Percentiles rank a stretch among this genome's conserved stretches.
These are phyloP conservation scores for Xylariaceae sp. DNA, from an alignment of 2,329 filamentous ascomycete genomes.

Conservation along the genomic window DNA sequence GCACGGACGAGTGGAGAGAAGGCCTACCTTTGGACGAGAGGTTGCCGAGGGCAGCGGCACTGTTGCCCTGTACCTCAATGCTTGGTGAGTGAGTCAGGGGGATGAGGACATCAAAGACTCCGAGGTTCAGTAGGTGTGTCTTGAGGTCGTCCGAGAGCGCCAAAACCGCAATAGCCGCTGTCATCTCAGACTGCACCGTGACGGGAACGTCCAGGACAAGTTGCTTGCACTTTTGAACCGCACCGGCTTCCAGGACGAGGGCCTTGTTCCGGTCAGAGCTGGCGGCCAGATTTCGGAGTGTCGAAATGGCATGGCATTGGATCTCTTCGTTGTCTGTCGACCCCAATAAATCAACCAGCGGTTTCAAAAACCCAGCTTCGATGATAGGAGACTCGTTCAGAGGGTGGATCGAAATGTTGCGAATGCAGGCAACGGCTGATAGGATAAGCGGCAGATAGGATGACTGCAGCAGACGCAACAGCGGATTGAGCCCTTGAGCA, in stretches of 20 bases:
- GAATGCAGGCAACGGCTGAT: slow-evolving; percentile 94
- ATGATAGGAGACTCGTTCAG: slow-evolving; percentile 98
- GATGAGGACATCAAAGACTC: slow-evolving; percentile 93
- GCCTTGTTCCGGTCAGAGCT: slow-evolving; percentile 98
- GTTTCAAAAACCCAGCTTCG: slow-evolving; percentile 90
- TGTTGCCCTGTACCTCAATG: slow-evolving; percentile 97
- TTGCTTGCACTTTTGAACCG: slow-evolving; percentile 97
- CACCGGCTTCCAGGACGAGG: slow-evolving; percentile 90
- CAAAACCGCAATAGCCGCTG: slow-evolving; percentile 93
- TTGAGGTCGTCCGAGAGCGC: slow-evolving; percentile 95
- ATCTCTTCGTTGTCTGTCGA: slow-evolving; percentile 98
- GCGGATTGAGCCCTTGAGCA: slow-evolving; percentile 73
- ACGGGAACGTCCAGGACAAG: slow-evolving; percentile 87
- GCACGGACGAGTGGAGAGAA: not conserved
- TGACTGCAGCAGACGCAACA: slow-evolving; percentile 85
- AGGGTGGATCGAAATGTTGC: slow-evolving; percentile 97
- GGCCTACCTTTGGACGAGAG: slow-evolving; percentile 85
- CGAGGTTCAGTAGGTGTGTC: slow-evolving; percentile 78
- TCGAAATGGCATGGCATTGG: slow-evolving; percentile 97
- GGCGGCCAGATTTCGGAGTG: slow-evolving; percentile 86
- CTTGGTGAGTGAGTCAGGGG: slow-evolving; percentile 91
- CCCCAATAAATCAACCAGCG: slow-evolving; percentile 85
- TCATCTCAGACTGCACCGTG: slow-evolving; percentile 98
- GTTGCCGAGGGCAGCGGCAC: slow-evolving; percentile 90
- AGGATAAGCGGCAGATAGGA: slow-evolving; percentile 93